Evolutionary conservation across 139 green algal genomes (phyloP), one percentile per base, ranked within the genome.

Genomic region (Asterochloris erici): DNA sequence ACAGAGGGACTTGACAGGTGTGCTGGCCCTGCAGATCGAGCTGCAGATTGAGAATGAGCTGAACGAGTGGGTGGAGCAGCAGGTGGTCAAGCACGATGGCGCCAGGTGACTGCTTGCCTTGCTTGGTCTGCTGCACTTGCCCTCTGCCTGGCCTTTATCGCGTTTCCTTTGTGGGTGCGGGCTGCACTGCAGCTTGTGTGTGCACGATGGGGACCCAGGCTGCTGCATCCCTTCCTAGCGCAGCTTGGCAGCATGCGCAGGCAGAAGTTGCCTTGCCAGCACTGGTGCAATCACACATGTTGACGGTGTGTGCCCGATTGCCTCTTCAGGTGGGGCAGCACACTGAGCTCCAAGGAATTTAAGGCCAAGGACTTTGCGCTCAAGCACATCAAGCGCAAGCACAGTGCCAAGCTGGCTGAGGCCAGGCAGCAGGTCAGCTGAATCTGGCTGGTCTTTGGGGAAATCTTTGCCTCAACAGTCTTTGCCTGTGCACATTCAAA

Each of bases 301-400:
- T 6, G 38, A 54, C 38, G 38, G 38, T n/a, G n/a, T 54, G 38
- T 54, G 38, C 38, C 38, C 38, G 6, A 54, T 6, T 54, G 38
- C 4, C 68, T 47, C 28, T 73, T 64, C 89, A 95, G 92, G 87
- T 98, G 94, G 94, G 94, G 93, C 77, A 94, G 90, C 86, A 94
- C 89, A 76, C 83, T 98, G 62, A 94, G 89, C 85, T 89, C 79
- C 78, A 97, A 97, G 88, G 82, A 96, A 83, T 98, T 98, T 74
- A 84, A 96, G 68, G 94, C 83, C 24, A 91, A 89, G 69, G 92
- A 96, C 63, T 98, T 96, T 88, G 95, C 98, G 70, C 73, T 96
- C 13, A 98, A 98, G 89, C 95, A 98, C 86, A 94, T 98, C 68
- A 88, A 87, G 29, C 89, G 88, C 69, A 98, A 98, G 90, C 94